Evolutionary conservation across 768 basidiomycete genomes (phyloP).

Genomic region (Chalciporus chontae): DNA sequence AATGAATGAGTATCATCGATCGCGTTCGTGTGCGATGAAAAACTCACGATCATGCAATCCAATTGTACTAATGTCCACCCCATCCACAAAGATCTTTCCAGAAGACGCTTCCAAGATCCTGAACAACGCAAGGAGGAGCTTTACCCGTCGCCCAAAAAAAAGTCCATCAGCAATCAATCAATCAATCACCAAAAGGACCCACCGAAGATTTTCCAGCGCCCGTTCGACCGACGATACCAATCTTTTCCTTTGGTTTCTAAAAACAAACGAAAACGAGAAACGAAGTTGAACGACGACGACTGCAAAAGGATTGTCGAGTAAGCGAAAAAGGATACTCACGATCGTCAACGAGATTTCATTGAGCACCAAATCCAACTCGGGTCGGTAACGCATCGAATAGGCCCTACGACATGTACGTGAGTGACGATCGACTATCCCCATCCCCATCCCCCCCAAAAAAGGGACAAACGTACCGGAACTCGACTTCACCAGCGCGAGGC

Average conservation of each 20-base stretch:
- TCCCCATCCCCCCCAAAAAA: too few relatives aligned
- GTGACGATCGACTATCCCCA: too few relatives aligned
- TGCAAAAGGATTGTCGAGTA: too few relatives aligned
- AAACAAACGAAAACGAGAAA: too few relatives aligned
- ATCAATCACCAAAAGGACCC: too few relatives aligned
- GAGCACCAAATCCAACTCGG: slow-evolving; percentile 77
- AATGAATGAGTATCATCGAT: too few relatives aligned
- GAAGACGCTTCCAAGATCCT: slow-evolving; percentile 69
- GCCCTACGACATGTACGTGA: slow-evolving; percentile 34
- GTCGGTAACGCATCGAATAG: slow-evolving; percentile 77
- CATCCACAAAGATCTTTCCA: slow-evolving; percentile 71
- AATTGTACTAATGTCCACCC: slow-evolving; percentile 70
- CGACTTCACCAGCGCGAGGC: slow-evolving; percentile 72
- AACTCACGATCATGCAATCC: slow-evolving; percentile 57
- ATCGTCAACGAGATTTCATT: slow-evolving; percentile 69
- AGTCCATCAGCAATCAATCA: too few relatives aligned
- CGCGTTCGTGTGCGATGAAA: too few relatives aligned
- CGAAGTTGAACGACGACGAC: too few relatives aligned
- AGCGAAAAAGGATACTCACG: slow-evolving; percentile 34
- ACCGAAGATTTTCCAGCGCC: slow-evolving; percentile 80
- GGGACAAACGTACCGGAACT: too few relatives aligned
- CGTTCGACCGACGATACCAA: slow-evolving; percentile 86
- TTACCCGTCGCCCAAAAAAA: too few relatives aligned
- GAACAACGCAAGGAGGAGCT: slow-evolving; percentile 69
- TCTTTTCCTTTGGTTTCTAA: slow-evolving; percentile 76